Evolutionary conservation across 768 basidiomycete genomes (phyloP).

Genomic region (Russula earlei): DNA sequence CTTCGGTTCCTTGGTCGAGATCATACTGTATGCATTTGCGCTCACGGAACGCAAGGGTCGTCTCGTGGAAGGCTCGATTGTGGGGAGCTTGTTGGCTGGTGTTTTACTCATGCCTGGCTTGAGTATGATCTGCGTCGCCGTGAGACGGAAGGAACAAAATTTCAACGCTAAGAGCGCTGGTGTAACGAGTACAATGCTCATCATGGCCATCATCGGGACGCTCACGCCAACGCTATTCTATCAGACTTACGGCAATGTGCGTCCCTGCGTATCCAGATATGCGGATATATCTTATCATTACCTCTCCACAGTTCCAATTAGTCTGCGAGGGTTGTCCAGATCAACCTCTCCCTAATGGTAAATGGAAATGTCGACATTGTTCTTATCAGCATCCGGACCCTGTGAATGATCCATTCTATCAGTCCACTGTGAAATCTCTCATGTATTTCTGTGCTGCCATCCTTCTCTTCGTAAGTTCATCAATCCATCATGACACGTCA

Average conservation of each 20-base stretch:
- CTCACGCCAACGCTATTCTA: constrained; percentile 95
- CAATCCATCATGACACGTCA: neutral
- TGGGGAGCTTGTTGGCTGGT: constrained; percentile 90
- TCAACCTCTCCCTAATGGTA: constrained; percentile 23
- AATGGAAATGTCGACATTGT: constrained; percentile 87
- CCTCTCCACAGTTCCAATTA: constrained; percentile 60
- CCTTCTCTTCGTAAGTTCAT: constrained; percentile 68
- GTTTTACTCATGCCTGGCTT: constrained; percentile 95
- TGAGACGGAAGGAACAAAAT: constrained; percentile 87
- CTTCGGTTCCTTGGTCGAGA: constrained; percentile 97
- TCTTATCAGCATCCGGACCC: constrained; percentile 94
- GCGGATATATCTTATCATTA: neutral
- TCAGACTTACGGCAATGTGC: constrained; percentile 92
- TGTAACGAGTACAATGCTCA: constrained; percentile 98
- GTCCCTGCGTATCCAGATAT: constrained; percentile 29
- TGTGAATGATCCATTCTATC: constrained; percentile 90
- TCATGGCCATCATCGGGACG: constrained; percentile 98
- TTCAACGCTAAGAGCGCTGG: constrained; percentile 99
- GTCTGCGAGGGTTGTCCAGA: constrained; percentile 75
- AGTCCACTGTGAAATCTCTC: constrained; percentile 85
- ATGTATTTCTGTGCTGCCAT: constrained; percentile 95
- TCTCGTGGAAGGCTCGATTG: constrained; percentile 93
- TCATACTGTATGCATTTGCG: constrained; percentile 86
- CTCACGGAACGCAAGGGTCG: constrained; percentile 85
- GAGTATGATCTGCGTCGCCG: constrained; percentile 88